Base-by-base conservation (phyloP, 176 grass and related monocot species). In the Zea luxurians region DNA sequence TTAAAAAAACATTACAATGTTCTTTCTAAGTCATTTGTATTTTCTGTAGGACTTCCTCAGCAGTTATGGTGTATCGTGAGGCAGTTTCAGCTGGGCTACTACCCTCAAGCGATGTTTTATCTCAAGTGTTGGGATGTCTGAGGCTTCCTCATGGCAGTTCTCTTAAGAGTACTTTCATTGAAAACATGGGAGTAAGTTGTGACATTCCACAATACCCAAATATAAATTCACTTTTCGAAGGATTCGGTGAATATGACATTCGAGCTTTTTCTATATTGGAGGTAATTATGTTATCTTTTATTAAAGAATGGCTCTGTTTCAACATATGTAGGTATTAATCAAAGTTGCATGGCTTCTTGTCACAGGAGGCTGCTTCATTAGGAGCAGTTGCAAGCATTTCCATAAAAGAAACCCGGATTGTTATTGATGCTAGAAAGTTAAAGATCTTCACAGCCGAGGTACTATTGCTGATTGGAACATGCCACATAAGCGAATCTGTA, bases 91-190 rank as follows among this genome's bases (percentile, higher is more conserved):
- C 80, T 10, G 84, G 89, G 53, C 59, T 88, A 37, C 54, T 80
- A 84, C 89, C 89, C 61, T 90, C 91, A 85, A 84, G 83, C 69
- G 95, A 97, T 83, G 85, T 89, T 82, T 91, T 97, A 71, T 93
- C 91, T 71, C 95, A 97, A 88, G 89, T 97, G 54, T 81, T 97
- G 70, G 95, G 95, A 69, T 97, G 95, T 84, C 76, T 97, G 80
- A 93, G 82, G 79, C 89, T 94, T 92, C 95, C 95, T 83, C 74
- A 66, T 49, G 85, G 92, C 75, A 84, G 11, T 81, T 88, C 80
- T 4, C 68, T 91, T 45, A 94, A 88, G 86, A 86, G 73, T 64
- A 85, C 50, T 78, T 83, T 94, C 73, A 94, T 94, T 68, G 89
- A 94, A 83, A 92, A 86, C 73, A 81, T 90, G 83, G 89, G 85